Evolutionary conservation across 129 eudicot species (phyloP).

Genomic region (Solidago caesia): DNA sequence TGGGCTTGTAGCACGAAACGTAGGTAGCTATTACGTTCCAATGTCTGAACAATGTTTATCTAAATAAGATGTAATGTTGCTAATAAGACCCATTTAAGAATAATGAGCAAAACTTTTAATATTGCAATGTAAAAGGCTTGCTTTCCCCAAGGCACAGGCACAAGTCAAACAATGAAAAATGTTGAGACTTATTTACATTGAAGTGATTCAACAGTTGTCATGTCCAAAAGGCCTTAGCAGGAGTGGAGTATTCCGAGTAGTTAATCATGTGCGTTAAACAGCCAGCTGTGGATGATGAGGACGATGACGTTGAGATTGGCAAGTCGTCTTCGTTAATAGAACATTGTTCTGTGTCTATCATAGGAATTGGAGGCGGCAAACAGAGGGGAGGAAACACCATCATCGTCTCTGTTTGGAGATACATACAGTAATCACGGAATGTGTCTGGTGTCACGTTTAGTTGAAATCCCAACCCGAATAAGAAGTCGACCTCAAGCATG

Average conservation of each 20-base stretch:
- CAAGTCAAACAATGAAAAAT: slow-evolving; percentile 21
- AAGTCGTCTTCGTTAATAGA: slow-evolving; percentile 37
- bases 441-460: slow-evolving; percentile 59
- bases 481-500: slow-evolving; percentile 64
- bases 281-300: slow-evolving; percentile 37
- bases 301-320: slow-evolving; percentile 37
- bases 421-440: slow-evolving; percentile 44
- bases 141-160: background rate
- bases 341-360: slow-evolving; percentile 22
- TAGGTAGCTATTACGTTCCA: too few relatives aligned
- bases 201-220: slow-evolving; percentile 15
- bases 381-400: slow-evolving; percentile 35
- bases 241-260: background rate
- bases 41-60: background rate
- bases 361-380: slow-evolving; percentile 15
- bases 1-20: too few relatives aligned
- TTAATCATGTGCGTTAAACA: slow-evolving; percentile 17
- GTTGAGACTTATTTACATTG: slow-evolving; percentile 12
- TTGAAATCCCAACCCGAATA: slow-evolving; percentile 61
- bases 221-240: slow-evolving; percentile 25
- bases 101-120: slow-evolving; percentile 20
- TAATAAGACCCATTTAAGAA: background rate
- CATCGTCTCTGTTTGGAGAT: slow-evolving; percentile 51
- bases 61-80: background rate
- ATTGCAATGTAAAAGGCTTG: slow-evolving; percentile 19